These are phyloP conservation scores for Blastobotrys peoriensis DNA, from an alignment of 805 yeast genomes.

Conservation along the genomic window DNA sequence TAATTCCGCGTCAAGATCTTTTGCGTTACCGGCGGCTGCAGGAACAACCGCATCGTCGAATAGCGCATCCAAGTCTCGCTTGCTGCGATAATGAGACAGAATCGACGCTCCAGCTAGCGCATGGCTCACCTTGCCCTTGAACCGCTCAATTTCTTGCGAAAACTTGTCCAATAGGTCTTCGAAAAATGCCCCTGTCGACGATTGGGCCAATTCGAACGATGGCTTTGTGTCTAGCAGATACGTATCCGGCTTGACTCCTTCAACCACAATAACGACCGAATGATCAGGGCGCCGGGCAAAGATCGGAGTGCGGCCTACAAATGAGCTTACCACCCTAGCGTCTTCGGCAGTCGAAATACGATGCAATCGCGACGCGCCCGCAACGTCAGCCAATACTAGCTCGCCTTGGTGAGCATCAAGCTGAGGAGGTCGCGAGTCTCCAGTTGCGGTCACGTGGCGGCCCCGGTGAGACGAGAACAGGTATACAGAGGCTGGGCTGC, in stretches of 20 bases:
- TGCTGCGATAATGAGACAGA: background rate
- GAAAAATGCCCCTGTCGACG: slow-evolving; percentile 9
- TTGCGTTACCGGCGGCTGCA: background rate
- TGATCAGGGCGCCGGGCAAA: slow-evolving; percentile 3
- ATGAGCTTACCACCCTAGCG: slow-evolving; percentile 2
- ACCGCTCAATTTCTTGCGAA: slow-evolving; percentile 7
- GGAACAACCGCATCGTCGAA: no score
- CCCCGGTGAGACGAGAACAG: background rate
- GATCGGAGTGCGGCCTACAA: background rate
- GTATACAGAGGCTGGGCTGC: slow-evolving; percentile 2
- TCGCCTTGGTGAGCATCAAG: slow-evolving; percentile 15
- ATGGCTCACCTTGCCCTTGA: slow-evolving; percentile 9
- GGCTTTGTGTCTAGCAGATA: slow-evolving; percentile 16
- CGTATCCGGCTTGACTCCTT: slow-evolving; percentile 16
- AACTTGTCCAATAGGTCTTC: slow-evolving; percentile 9
- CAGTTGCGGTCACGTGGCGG: background rate
- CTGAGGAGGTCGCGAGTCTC: slow-evolving; percentile 2
- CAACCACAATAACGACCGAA: slow-evolving; percentile 18
- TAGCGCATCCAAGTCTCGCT: background rate
- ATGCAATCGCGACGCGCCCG: slow-evolving; percentile 12
- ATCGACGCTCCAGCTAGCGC: slow-evolving; percentile 5
- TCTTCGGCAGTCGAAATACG: slow-evolving; percentile 7
- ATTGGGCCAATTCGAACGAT: slow-evolving; percentile 13
- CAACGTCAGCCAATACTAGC: slow-evolving; percentile 18
- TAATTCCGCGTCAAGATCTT: background rate